phyloP scores from a whole-genome alignment of 2,329 filamentous ascomycete species.

The Scedosporium minutisporum region DNA sequence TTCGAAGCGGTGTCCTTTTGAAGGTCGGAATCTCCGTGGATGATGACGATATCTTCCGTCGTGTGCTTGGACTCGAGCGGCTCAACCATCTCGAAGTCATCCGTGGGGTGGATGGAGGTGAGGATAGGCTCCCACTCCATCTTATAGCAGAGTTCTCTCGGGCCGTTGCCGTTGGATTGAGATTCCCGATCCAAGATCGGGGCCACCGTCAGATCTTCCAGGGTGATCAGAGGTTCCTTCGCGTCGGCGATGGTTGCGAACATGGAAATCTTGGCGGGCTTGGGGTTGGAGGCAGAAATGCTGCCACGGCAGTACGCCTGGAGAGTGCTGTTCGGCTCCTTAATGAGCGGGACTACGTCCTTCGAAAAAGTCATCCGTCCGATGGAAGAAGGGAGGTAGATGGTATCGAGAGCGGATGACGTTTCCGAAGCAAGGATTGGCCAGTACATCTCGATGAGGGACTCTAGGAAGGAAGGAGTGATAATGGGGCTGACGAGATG shows the following conservation, averaged over 20 bases:
- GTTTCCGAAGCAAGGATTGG: conserved; percentile 21
- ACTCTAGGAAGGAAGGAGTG: conserved; percentile 14
- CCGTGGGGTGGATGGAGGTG: background rate
- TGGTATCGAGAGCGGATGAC: conserved; percentile 16
- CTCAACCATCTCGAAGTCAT: background rate
- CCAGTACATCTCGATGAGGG: conserved; percentile 18
- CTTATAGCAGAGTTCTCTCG: conserved; percentile 16
- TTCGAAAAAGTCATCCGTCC: conserved; percentile 17
- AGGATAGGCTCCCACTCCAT: conserved; percentile 14
- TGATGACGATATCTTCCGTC: conserved; percentile 11
- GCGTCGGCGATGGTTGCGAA: conserved; percentile 10
- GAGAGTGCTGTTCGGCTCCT: conserved; percentile 21
- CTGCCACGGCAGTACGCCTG: conserved; percentile 12
- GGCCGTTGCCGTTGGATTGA: conserved; percentile 7
- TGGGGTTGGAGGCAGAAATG: conserved; percentile 9
- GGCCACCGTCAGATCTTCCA: conserved; percentile 15
- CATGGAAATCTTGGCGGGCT: conserved; percentile 12
- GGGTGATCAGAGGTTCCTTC: conserved; percentile 14
- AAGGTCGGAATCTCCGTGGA: conserved; percentile 11
- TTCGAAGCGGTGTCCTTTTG: conserved; percentile 11
- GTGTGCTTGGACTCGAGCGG: background rate
- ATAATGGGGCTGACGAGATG: conserved; percentile 12
- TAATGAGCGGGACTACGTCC: conserved; percentile 21
- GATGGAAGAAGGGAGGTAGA: conserved; percentile 24
- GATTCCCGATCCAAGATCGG: conserved; percentile 13